Evolutionary conservation across 1,284 basidiomycete genomes (phyloP).

Genomic region (Calocybe gambosa): DNA sequence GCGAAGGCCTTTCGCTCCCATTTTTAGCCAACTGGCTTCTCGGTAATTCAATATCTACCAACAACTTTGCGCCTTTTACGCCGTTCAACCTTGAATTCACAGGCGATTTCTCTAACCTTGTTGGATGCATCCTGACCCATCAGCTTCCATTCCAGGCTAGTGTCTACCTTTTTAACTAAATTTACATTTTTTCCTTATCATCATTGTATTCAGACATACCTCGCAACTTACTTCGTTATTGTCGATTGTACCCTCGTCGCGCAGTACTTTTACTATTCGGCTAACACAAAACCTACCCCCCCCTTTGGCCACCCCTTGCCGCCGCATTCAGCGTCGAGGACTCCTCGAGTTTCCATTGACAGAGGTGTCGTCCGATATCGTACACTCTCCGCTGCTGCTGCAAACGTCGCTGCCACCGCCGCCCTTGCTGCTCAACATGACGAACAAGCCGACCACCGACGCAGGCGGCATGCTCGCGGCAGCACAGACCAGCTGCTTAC

Average conservation of each 20-base stretch:
- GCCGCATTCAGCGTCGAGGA: constrained; percentile 36
- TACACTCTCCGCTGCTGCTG: constrained; percentile 58
- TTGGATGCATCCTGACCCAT: constrained; percentile 85
- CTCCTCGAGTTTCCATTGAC: constrained; percentile 42
- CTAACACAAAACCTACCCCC: constrained; percentile 25
- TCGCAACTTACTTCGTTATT: constrained; percentile 82
- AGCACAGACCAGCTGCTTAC: constrained; percentile 16
- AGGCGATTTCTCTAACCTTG: constrained; percentile 88
- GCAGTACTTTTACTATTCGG: constrained; percentile 77
- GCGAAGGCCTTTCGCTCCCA: constrained; percentile 82
- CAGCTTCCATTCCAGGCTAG: constrained; percentile 92
- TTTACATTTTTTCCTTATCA: constrained; percentile 9
- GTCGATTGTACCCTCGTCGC: constrained; percentile 69
- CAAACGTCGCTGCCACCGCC: constrained; percentile 61
- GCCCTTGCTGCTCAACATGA: constrained; percentile 60
- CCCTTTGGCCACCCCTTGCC: constrained; percentile 25
- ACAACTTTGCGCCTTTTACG: not conserved
- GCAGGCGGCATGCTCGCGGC: constrained; percentile 15
- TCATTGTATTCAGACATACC: constrained; percentile 59
- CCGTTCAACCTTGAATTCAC: constrained; percentile 7
- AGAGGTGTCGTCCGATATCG: constrained; percentile 55
- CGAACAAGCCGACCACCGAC: constrained; percentile 23
- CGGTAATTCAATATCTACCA: constrained; percentile 41
- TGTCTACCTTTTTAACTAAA: constrained; percentile 4
- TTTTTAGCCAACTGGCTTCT: constrained; percentile 89